Evolutionary conservation across 2,329 filamentous ascomycete genomes (phyloP), one percentile per base, ranked within the genome.

Genomic region (Alternaria viburni): DNA sequence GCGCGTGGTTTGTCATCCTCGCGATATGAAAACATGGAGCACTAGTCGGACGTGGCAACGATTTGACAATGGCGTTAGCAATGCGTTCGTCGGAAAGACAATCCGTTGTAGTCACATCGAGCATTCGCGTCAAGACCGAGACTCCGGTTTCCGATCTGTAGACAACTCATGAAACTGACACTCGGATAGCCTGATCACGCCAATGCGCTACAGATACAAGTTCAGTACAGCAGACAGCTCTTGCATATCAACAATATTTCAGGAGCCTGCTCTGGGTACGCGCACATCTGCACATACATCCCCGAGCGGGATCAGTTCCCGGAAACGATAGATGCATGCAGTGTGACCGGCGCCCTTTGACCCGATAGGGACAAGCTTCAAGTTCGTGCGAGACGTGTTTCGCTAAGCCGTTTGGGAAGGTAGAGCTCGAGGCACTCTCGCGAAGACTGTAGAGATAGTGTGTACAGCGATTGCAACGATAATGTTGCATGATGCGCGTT

Each of bases 361-460:
- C n/a, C 60, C 56, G 59, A 62, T 62, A 17, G 19, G 32, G 30
- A 36, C 26, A 26, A 25, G n/a, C 26, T 19, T 19, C 6, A n/a
- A 19, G 30, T 15, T 21, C n/a, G 15, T 51, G 32, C 19, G 28
- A 62, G 26, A 55, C 36, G 30, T 30, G 25, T 44, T 32, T 54
- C 56, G 56, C 60, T 62, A 59, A 55, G 50, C 50, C 32, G 43
- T 55, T 62, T n/a, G 32, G 57, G 60, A 62, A 62, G 60, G 60
- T 62, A 44, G 54, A 30, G 30, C 19, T 49, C 30, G 10, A 30
- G 56, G 50, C 26, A 55, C 10, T 13, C 26, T 25, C 41, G n/a
- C 17, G 32, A 30, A 21, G 21, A 46, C 12, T 57, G 45, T 17
- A 12, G 8, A 49, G 43, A 54, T 54, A 12, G 60, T 49, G 56